Evolutionary conservation across 202 grass and related monocot species (phyloP).

Genomic region (Schoenoplectus tabernaemontani): DNA sequence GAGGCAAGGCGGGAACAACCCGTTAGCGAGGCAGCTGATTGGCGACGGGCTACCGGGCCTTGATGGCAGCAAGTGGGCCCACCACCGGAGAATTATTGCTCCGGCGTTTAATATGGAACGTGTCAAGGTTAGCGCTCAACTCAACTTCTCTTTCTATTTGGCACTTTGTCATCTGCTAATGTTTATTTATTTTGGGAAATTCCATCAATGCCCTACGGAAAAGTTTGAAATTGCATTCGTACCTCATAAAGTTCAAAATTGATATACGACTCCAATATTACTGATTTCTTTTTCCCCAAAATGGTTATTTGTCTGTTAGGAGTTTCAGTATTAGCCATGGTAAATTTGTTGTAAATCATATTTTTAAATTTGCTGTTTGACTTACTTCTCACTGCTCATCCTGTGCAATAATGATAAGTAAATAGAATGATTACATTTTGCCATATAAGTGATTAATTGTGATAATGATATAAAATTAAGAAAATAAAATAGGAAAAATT

Average conservation of each 20-base stretch:
- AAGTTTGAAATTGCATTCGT: neutral
- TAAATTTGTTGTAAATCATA: too few relatives aligned
- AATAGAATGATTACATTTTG: neutral
- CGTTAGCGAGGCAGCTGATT: slow-evolving; percentile 45
- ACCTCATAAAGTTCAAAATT: neutral
- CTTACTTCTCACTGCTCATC: too few relatives aligned
- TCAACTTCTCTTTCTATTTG: neutral
- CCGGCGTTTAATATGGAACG: slow-evolving; percentile 82
- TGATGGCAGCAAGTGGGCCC: slow-evolving; percentile 47
- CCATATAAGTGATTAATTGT: neutral
- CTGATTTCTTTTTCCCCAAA: neutral
- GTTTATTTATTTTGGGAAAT: neutral
- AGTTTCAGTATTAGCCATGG: neutral
- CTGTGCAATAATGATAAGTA: too few relatives aligned
- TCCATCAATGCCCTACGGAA: neutral
- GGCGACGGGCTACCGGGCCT: slow-evolving; percentile 54
- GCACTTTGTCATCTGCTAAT: neutral
- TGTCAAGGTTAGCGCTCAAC: slow-evolving; percentile 41
- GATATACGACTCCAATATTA: neutral
- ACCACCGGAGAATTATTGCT: slow-evolving; percentile 50
- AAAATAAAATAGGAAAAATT: neutral
- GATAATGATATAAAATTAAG: neutral
- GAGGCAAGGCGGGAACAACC: slow-evolving; percentile 24
- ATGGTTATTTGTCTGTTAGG: neutral
- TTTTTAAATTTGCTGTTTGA: neutral